Conservation (phyloP, 176 grass and related monocot species). For the Leersia perrieri region DNA sequence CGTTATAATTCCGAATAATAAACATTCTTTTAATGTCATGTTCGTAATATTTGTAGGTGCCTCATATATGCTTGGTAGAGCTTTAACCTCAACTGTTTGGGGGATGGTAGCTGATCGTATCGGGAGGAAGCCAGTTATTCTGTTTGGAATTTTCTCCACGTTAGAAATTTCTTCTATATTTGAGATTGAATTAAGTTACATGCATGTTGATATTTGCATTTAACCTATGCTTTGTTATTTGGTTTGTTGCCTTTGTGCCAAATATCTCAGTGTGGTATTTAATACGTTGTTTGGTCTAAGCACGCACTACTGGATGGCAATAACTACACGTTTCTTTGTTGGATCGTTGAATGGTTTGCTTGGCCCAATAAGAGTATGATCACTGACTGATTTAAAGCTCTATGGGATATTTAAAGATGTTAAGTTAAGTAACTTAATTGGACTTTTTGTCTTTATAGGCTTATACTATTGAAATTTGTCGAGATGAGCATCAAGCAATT, state of each 20-base stretch:
- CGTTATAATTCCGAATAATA: neutral
- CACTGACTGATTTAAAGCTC: neutral
- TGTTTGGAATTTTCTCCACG: slow-evolving; percentile 70
- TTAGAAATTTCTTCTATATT: slow-evolving; percentile 50
- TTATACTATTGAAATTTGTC: slow-evolving; percentile 83
- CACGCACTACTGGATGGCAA: slow-evolving; percentile 79
- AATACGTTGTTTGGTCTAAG: slow-evolving; percentile 91
- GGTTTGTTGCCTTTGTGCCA: neutral
- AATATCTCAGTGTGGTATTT: slow-evolving; percentile 66
- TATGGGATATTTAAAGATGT: neutral
- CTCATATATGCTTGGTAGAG: slow-evolving; percentile 93
- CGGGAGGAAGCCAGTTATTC: slow-evolving; percentile 80
- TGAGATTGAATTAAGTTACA: neutral
- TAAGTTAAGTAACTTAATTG: no score
- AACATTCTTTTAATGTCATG: slow-evolving; percentile 39
- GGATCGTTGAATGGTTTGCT: slow-evolving; percentile 84
- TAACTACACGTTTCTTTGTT: slow-evolving; percentile 74
- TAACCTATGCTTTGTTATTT: neutral
- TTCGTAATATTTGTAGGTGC: slow-evolving; percentile 56
- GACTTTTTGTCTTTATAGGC: slow-evolving; percentile 35
- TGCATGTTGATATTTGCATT: neutral
- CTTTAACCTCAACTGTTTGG: slow-evolving; percentile 80
- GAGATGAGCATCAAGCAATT: slow-evolving; percentile 71
- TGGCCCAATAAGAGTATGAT: slow-evolving; percentile 74
- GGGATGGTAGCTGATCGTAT: slow-evolving; percentile 74